phyloP scores from a whole-genome alignment of 2,329 filamentous ascomycete species.

The Colletotrichum cordylinicola region DNA sequence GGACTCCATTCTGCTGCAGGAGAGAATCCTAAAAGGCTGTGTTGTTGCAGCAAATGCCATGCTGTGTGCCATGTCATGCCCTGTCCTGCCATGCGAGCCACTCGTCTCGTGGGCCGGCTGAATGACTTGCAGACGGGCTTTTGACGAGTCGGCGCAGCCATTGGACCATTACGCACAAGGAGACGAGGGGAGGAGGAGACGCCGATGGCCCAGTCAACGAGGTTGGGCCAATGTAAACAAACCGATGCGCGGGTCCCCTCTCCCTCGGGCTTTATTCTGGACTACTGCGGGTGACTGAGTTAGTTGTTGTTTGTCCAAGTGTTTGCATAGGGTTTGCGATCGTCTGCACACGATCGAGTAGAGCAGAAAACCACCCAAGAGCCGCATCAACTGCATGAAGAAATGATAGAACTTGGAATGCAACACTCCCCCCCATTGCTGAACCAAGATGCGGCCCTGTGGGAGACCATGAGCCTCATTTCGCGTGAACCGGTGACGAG shows the following conservation, averaged over 20 bases:
- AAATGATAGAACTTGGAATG: not conserved
- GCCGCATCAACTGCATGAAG: not conserved
- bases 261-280: not conserved
- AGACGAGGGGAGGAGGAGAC: not conserved
- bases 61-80: not conserved
- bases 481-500: not conserved
- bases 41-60: not conserved
- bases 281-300: not conserved
- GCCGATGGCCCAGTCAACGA: not conserved
- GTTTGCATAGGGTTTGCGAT: not conserved
- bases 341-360: not conserved
- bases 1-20: not conserved
- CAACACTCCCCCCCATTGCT: not conserved
- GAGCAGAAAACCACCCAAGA: not conserved
- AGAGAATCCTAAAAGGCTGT: not conserved
- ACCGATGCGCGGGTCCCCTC: not conserved
- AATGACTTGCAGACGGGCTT: not conserved
- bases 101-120: not conserved
- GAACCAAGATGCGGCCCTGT: not conserved
- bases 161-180: not conserved
- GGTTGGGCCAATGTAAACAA: constrained; percentile 13
- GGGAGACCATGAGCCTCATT: not conserved
- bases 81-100: not conserved
- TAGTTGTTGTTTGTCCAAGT: not conserved
- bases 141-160: not conserved